Evolutionary conservation across 768 basidiomycete genomes (phyloP), one percentile per base, ranked within the genome.

Genomic region (Mycena capillaripes): DNA sequence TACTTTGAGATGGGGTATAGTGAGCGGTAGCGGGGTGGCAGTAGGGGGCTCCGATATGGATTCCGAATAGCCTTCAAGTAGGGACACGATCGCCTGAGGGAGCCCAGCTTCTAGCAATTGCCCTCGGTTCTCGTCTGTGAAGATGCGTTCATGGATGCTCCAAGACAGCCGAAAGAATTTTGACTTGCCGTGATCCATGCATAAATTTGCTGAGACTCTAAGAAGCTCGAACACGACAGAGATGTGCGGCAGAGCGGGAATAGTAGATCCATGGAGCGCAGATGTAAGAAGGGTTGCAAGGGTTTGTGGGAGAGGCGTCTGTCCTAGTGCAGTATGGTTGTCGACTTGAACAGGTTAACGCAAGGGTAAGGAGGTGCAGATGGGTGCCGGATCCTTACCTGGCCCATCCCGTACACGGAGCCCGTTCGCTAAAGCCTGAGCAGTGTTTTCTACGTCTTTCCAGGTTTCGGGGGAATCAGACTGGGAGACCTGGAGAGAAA

Each of bases 201-300:
- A 95, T 21, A 96, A 81, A 81, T 96, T 96, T 16, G 95, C 95
- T 29, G 90, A 90, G 17, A 95, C 90, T 68, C 95, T 88, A 64
- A 96, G 87, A 34, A 95, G 82, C 78, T 96, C 93, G 70, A 88
- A 89, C 27, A 91, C 84, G 12, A 88, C 87, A 11, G 87, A 77
- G 59, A 89, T 84, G 69, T 85, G 87, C n/a, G 81, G 71, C 32
- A 85, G 81, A 64, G 79, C 81, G 7, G 90, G 89, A 55, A 86
- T 83, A 23, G 85, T 73, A 7, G 86, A 78, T 50, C 86, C 89
- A 66, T 86, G 83, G 25, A 92, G 82, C 9, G 91, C 89, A 48
- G 85, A 81, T 40, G 86, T 85, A 30, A 95, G 81, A 23, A 96
- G 85, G 38, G 90, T 84, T 14, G 88, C 89, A 58, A 95, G 82